Evolutionary conservation across 73 alveolate genomes (phyloP).

Genomic region (Paramecium pentaurelia): DNA sequence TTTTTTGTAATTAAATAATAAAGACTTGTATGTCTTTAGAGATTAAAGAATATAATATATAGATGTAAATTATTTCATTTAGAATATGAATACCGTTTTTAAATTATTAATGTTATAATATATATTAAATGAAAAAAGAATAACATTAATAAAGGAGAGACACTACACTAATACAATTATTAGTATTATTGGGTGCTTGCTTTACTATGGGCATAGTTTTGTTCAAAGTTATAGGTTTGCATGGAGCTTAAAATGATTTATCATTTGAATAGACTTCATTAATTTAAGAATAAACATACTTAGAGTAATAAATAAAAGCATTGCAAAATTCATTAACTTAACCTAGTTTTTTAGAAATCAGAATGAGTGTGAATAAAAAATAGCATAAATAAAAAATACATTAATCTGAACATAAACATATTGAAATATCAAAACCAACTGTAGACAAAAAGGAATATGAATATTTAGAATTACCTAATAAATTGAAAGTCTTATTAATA

Average conservation of each 20-base stretch:
- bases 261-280: background rate
- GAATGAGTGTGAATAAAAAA: background rate
- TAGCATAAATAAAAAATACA: background rate
- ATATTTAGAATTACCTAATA: slow-evolving; percentile 41
- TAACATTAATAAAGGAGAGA: background rate
- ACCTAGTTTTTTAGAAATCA: background rate
- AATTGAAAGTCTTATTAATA: slow-evolving; percentile 61
- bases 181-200: background rate
- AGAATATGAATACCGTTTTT: background rate
- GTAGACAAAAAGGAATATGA: slow-evolving; percentile 16
- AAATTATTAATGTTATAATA: background rate
- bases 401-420: background rate
- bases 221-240: background rate
- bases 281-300: background rate
- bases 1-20: background rate
- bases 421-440: background rate
- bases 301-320: background rate
- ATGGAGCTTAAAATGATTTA: background rate
- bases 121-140: background rate
- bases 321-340: background rate
- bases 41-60: background rate
- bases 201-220: background rate
- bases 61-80: background rate
- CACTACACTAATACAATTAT: background rate
- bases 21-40: too few species aligned